Evolutionary conservation across 2,329 filamentous ascomycete genomes (phyloP).

Genomic region (Colletotrichum acutatum): DNA sequence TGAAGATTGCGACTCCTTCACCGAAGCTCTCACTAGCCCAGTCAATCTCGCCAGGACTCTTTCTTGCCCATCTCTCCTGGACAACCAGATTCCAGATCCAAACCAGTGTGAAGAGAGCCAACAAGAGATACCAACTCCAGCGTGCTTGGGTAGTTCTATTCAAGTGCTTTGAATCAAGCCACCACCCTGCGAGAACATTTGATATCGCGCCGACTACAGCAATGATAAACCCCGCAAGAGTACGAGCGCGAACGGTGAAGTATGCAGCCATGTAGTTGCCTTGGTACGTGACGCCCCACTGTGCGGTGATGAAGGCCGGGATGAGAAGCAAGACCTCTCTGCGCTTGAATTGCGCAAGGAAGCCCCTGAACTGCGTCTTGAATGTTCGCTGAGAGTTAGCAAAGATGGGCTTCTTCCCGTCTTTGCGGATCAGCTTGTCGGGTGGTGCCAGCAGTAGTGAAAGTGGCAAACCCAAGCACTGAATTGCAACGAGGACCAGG

Average conservation of each 20-base stretch:
- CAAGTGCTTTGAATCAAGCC: slow-evolving; percentile 28
- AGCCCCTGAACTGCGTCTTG: slow-evolving; percentile 11
- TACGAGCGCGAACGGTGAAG: slow-evolving; percentile 32
- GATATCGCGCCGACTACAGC: slow-evolving; percentile 50
- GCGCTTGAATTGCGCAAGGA: slow-evolving; percentile 17
- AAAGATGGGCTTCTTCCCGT: slow-evolving; percentile 43
- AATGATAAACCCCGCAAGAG: slow-evolving; percentile 44
- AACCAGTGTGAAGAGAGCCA: slow-evolving; percentile 18
- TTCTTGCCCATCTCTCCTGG: slow-evolving; percentile 28
- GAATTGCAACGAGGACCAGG: slow-evolving; percentile 53
- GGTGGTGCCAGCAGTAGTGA: slow-evolving; percentile 56
- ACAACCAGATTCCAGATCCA: slow-evolving; percentile 32
- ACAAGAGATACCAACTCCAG: slow-evolving; percentile 29
- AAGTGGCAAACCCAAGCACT: slow-evolving; percentile 57
- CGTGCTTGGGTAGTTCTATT: slow-evolving; percentile 26
- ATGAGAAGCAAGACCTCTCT: slow-evolving; percentile 33
- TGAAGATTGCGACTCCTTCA: slow-evolving; percentile 57
- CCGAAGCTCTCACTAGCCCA: slow-evolving; percentile 56
- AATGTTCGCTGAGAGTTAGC: slow-evolving; percentile 45
- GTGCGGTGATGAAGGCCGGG: slow-evolving; percentile 34
- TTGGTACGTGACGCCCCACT: slow-evolving; percentile 37
- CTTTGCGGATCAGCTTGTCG: slow-evolving; percentile 53
- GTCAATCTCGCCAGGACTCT: slow-evolving; percentile 51
- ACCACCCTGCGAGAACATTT: slow-evolving; percentile 32
- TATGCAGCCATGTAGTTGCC: slow-evolving; percentile 37